Percentiles rank a stretch among this genome's conserved stretches.
phyloP scores from a whole-genome alignment of 495 filamentous ascomycete genomes.

The Aspergillus haitiensis region DNA sequence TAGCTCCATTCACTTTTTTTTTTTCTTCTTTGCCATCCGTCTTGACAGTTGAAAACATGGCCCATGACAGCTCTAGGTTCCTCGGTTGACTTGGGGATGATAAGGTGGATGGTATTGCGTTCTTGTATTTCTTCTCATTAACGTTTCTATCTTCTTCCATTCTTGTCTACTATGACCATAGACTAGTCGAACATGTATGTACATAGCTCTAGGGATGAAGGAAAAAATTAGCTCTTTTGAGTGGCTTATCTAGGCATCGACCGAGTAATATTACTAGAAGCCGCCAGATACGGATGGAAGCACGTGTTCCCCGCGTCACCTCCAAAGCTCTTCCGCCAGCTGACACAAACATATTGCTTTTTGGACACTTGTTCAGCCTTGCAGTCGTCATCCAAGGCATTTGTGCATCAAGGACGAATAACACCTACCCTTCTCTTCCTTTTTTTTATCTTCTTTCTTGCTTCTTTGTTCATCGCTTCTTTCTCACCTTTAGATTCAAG shows the following conservation, averaged over 20 bases:
- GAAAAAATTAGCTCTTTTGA: background rate
- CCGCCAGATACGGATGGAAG: slow-evolving; percentile 21
- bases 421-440: too few species aligned
- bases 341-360: background rate
- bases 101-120: too few species aligned
- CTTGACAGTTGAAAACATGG: too few species aligned
- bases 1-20: background rate
- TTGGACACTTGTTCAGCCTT: background rate
- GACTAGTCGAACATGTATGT: background rate
- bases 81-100: background rate
- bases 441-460: too few species aligned
- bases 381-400: too few species aligned
- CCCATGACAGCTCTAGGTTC: background rate
- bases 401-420: too few species aligned
- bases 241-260: background rate
- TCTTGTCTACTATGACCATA: background rate
- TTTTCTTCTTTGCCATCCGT: background rate
- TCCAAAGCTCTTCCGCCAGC: slow-evolving; percentile 8
- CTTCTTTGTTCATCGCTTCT: background rate
- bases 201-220: slow-evolving; percentile 1
- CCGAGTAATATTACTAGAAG: slow-evolving; percentile 11
- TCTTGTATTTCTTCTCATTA: too few species aligned
- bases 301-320: slow-evolving; percentile 39
- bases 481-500: background rate
- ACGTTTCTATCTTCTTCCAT: background rate